Evolutionary conservation across 371 early-diverging fungal species (phyloP), one percentile per base, ranked within the genome.

Genomic region (Lichtheimia ornata): DNA sequence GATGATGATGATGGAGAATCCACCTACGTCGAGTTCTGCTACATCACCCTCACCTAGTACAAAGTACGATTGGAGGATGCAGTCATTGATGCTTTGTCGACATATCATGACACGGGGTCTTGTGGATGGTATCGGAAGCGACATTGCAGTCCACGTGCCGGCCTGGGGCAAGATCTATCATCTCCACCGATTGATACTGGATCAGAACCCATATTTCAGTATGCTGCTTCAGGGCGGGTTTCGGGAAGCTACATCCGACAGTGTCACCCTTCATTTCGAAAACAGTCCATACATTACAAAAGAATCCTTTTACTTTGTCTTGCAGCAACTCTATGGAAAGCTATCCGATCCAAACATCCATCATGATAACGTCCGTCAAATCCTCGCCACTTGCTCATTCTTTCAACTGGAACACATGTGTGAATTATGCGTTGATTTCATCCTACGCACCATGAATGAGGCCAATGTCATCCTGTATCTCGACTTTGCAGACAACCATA

Each of bases 321-420:
- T 90, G 13, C 73, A 76, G 3, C 70, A 85, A 42, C 63, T 82
- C 0, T 82, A 80, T 59, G 81, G 81, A 20, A 71, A 76, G 41
- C 55, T 77, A 2, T 67, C 70, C 4, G 75, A 77, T 7, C 71
- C 73, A 2, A 54, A 28, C 9, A 76, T 83, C 17, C 69, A 63
- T 14, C 65, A 64, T 11, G 58, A 61, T 9, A 84, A 81, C 61
- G 84, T 79, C 20, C 58, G 70, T 12, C 73, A 71, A 54, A 72
- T 82, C 11, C 64, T 84, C 14, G 86, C 87, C 0, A 83, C 88
- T 0, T 81, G 84, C 43, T 81, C 83, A 22, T 90, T 82, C 62
- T 86, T 90, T 56, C 80, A 80, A 17, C 65, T 88, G 54, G 70
- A 72, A 30, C 73, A 74, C 50, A 67, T 87, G 56, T 76, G 76